A percentile compares a stretch with the other conserved stretches of the same genome.
phyloP scores from a whole-genome alignment of 129 eudicot genomes.

The Tagetes erecta region DNA sequence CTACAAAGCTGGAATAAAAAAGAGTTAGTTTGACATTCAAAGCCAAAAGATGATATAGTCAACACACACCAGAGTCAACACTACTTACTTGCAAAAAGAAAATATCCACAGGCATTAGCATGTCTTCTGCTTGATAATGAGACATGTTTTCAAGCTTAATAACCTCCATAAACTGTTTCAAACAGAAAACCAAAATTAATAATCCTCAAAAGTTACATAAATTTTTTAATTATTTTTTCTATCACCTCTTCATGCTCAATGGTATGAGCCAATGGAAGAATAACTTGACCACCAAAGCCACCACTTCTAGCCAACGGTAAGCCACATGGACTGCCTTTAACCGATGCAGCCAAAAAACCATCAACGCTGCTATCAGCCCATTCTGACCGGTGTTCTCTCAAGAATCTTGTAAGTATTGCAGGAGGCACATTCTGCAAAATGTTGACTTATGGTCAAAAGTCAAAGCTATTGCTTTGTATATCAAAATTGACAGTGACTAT shows the following conservation, averaged over 20 bases:
- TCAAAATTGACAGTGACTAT: neutral
- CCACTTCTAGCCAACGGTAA: constrained; percentile 67
- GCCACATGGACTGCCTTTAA: constrained; percentile 77
- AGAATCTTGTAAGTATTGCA: constrained; percentile 80
- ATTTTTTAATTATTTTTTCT: neutral
- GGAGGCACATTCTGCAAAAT: constrained; percentile 88
- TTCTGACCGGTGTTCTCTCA: constrained; percentile 94
- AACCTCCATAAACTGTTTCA: constrained; percentile 95
- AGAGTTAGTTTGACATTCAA: neutral
- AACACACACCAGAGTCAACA: neutral
- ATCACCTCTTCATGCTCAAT: constrained; percentile 88
- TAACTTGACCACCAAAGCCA: constrained; percentile 81
- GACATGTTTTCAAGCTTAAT: constrained; percentile 77
- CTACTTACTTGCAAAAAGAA: constrained; percentile 84
- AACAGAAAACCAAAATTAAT: neutral
- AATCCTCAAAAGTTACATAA: constrained; percentile 1
- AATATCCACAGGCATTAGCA: constrained; percentile 78
- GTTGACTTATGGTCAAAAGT: neutral
- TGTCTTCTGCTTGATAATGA: constrained; percentile 64
- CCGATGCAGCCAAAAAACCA: constrained; percentile 82
- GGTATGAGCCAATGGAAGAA: constrained; percentile 97
- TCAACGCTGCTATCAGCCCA: constrained; percentile 96
- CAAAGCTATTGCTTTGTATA: constrained; percentile 6
- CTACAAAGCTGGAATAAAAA: constrained; percentile 60
- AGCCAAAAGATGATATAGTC: neutral